Evolutionary conservation across 768 basidiomycete genomes (phyloP).

Genomic region (Rickenella mellea): DNA sequence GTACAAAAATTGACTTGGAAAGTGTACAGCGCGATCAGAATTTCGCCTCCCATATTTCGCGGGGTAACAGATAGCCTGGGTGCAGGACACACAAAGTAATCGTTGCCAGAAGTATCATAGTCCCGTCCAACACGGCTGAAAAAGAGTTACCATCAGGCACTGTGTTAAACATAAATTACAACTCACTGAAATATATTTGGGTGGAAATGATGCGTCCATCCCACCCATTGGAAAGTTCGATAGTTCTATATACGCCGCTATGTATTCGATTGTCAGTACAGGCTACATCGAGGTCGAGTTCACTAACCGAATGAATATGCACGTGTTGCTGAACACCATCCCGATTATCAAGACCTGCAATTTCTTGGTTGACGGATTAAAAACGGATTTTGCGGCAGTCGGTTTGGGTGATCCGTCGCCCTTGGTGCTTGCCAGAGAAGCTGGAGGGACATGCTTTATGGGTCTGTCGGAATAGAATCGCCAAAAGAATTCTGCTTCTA

Average conservation of each 20-base stretch:
- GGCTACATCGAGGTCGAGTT: constrained; percentile 17
- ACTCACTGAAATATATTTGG: constrained; percentile 2
- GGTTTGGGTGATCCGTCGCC: not conserved
- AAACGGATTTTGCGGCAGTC: not conserved
- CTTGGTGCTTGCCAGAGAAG: not conserved
- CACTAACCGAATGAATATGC: constrained; percentile 21
- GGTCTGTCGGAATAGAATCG: constrained; percentile 7
- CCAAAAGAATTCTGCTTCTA: constrained; percentile 18
- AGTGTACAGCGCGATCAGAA: too few species aligned
- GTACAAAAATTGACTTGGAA: too few species aligned
- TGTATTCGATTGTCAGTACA: not conserved
- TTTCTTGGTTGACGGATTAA: constrained; percentile 13
- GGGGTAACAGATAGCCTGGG: too few species aligned
- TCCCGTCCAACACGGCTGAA: not conserved
- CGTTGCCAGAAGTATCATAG: not conserved
- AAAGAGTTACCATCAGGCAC: not conserved
- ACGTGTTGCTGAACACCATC: constrained; percentile 14
- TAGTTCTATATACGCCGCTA: not conserved
- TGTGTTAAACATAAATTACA: not conserved
- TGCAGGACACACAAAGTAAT: not conserved
- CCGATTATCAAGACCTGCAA: constrained; percentile 17
- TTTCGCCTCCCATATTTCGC: too few species aligned
- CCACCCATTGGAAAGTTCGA: constrained; percentile 8
- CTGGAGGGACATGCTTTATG: not conserved
- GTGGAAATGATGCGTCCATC: constrained; percentile 5